Base-by-base conservation (phyloP, 768 basidiomycete species). In the Xerocomus spinulosus region DNA sequence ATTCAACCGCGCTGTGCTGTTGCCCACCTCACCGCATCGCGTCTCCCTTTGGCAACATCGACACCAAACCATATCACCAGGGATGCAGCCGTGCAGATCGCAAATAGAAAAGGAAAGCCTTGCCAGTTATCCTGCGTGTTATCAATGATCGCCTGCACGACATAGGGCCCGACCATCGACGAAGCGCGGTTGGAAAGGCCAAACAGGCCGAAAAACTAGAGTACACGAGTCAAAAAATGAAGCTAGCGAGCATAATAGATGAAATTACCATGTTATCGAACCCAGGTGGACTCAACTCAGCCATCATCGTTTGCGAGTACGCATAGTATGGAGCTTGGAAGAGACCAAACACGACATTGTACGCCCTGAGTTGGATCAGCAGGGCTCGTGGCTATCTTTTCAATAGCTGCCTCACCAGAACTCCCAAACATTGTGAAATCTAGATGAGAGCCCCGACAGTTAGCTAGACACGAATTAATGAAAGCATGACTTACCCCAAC, bases 291-390 rank as follows among this genome's bases (percentile, higher is more conserved):
- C 85, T 82, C 10, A 94, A 77, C 64, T 93, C 91, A 1, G 87
- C 85, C 87, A 90, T 90, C 84, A 88, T 86, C 0, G 86, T 89
- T 61, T 87, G 83, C 3, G 87, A 81, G 61, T 85, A 89, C 1
- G 91, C 87, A 60, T 88, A 92, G 68, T 90, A 93, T 0, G 90
- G 90, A 1, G 85, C 85, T 69, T 91, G 85, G 74, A 89, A 89
- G 9, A 91, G 66, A 12, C 88, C 87, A 55, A 85, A 87, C 3
- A 90, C 66, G 41, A 88, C 72, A 49, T 89, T 90, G 68, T 91
- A 92, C 5, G 79, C 81, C 83, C 84, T 85, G 50, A 20, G 33
- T 33, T 42, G 2, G 36, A 34, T 49, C 24, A 52, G 53, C 12
- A 25, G 30, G 20, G 2, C 13, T 4, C 2, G 1, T 21, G 15